Evolutionary conservation across 352 stramenopile species (phyloP), one percentile per base, ranked within the genome.

Genomic region (Phytopythium oedochilum): DNA sequence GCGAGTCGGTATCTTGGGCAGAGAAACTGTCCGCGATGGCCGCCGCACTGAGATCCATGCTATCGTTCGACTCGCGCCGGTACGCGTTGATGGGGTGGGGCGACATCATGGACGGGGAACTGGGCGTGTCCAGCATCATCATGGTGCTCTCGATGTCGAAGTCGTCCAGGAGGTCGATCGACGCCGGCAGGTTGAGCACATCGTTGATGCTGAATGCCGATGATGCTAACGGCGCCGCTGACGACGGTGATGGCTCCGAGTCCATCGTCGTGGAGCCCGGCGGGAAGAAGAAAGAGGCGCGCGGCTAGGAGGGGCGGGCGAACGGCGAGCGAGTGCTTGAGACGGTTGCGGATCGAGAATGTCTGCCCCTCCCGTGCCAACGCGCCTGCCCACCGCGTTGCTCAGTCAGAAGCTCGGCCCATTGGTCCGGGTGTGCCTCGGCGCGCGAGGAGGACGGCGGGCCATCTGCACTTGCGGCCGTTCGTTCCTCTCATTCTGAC

Each of bases 111-210:
- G 36, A 65, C 11, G 29, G 25, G 12, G 52, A 32, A 12, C 36
- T 53, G 1, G 51, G 26, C 57, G 69, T 64, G 35, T 84, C 73
- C 11, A 89, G 63, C 71, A 89, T 64, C 69, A 80, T 73, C 73
- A 86, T 82, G 23, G 75, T 83, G 62, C 67, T 83, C 61, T 85
- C 75, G 42, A 86, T 78, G 45, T 86, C 78, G 28, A 72, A 71
- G 61, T 86, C 78, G 40, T 86, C 64, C 12, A 86, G 66, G 36
- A 85, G 49, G 50, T 84, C 75, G 35, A 75, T 65, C 23, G 73
- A 60, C 8, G 64, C 49, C 0, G 73, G 59, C n/a, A 86, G 47
- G 29, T 73, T 78, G 23, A 84, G 66, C 28, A 81, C 59, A 12
- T 84, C 73, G 31, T 59, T 61, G 40, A 76, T 73, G 59, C 63